A percentile compares a stretch with the other conserved stretches of the same genome.
phyloP scores from a whole-genome alignment of 2,329 filamentous ascomycete genomes.

The Diatrype stigma region DNA sequence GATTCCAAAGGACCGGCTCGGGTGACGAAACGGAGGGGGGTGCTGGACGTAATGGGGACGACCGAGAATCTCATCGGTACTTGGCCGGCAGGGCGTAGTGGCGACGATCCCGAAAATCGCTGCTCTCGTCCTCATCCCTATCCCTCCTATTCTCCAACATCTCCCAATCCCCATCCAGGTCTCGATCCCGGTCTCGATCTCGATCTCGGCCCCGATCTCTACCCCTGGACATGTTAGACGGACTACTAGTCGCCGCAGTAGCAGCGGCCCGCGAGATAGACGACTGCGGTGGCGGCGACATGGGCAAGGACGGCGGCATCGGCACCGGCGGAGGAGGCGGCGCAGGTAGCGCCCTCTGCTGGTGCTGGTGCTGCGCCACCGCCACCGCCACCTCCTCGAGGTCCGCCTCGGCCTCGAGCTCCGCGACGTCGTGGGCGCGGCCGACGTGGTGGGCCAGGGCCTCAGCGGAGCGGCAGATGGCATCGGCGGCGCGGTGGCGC shows the following conservation, averaged over 20 bases:
- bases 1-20: too few species aligned
- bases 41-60: not conserved
- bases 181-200: not conserved
- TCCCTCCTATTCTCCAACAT: not conserved
- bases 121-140: too few species aligned
- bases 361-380: not conserved
- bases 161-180: not conserved
- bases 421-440: slow-evolving; percentile 8
- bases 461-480: slow-evolving; percentile 24
- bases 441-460: slow-evolving; percentile 29
- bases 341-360: not conserved
- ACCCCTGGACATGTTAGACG: too few species aligned
- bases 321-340: not conserved
- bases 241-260: too few species aligned
- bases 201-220: not conserved
- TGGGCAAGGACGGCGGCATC: not conserved
- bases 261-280: too few species aligned
- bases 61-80: not conserved
- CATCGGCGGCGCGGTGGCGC: slow-evolving; percentile 21
- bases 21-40: not conserved
- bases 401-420: slow-evolving; percentile 12
- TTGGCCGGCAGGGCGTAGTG: not conserved
- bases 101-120: not conserved
- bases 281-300: too few species aligned
- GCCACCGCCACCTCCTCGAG: not conserved